A percentile compares a stretch with the other conserved stretches of the same genome.
These are phyloP conservation scores for Aspergillus alliaceus DNA, from an alignment of 2,329 filamentous ascomycete species.

Conservation along the genomic window DNA sequence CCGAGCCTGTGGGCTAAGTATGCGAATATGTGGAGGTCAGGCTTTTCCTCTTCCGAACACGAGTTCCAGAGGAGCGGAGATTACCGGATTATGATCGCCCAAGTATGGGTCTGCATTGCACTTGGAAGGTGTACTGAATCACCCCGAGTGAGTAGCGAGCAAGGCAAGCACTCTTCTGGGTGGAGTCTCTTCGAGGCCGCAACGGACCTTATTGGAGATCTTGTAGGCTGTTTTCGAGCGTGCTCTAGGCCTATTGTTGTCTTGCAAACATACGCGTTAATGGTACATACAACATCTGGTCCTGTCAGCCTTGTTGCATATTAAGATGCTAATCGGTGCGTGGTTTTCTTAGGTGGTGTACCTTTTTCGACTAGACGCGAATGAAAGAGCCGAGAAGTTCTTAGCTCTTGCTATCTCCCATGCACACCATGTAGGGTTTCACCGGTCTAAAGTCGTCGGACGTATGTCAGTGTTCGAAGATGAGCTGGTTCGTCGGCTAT, in stretches of 20 bases:
- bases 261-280: constrained; percentile 18
- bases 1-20: constrained; percentile 17
- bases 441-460: constrained; percentile 17
- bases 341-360: constrained; percentile 17
- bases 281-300: no score
- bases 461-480: constrained; percentile 12
- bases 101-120: constrained; percentile 20
- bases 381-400: constrained; percentile 11
- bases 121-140: constrained; percentile 25
- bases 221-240: constrained; percentile 14
- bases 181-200: constrained; percentile 26
- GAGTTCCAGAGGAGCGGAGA: neutral
- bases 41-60: neutral
- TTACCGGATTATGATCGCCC: constrained; percentile 15
- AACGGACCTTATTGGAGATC: constrained; percentile 20
- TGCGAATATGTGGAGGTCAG: constrained; percentile 10
- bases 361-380: constrained; percentile 19
- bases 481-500: constrained; percentile 29
- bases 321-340: neutral
- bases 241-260: constrained; percentile 14
- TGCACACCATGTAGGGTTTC: constrained; percentile 22
- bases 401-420: constrained; percentile 21
- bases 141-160: constrained; percentile 9
- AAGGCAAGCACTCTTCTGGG: constrained; percentile 21
- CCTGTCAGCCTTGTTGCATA: no score